Percentiles rank a stretch among this genome's conserved stretches.
Evolutionary conservation across 495 filamentous ascomycete genomes (phyloP).

Genomic region (Podospora conica): DNA sequence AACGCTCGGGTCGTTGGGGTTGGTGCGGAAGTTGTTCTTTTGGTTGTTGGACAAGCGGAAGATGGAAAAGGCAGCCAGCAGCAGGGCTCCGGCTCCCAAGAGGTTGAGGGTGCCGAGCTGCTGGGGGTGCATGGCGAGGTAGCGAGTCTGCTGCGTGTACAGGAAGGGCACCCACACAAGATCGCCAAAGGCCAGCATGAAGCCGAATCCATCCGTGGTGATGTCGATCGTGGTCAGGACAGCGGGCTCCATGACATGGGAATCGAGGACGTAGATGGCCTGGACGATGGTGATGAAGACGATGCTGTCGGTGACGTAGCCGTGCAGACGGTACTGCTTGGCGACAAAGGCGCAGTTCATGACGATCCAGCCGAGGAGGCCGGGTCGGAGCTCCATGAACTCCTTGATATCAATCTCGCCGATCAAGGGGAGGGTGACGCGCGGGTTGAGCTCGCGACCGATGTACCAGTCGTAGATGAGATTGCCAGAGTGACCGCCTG

Average conservation of each 20-base stretch:
- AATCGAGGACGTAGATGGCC: conserved; percentile 77
- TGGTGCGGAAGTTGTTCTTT: conserved; percentile 88
- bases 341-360: conserved; percentile 80
- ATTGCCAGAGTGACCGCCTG: conserved; percentile 78
- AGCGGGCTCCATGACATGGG: conserved; percentile 82
- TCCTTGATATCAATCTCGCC: conserved; percentile 86
- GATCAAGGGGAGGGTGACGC: conserved; percentile 68
- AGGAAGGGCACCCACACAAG: conserved; percentile 90
- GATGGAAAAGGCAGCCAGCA: conserved; percentile 70
- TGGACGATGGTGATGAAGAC: conserved; percentile 75
- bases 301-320: conserved; percentile 82
- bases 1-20: conserved; percentile 77
- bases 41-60: conserved; percentile 89
- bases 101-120: conserved; percentile 62
- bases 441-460: conserved; percentile 92
- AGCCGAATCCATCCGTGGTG: conserved; percentile 89
- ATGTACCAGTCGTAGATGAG: conserved; percentile 95
- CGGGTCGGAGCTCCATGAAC: conserved; percentile 85
- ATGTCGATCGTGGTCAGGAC: conserved; percentile 96
- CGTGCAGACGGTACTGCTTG: conserved; percentile 78
- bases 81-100: conserved; percentile 55
- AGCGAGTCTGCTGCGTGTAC: conserved; percentile 82
- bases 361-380: conserved; percentile 84
- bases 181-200: conserved; percentile 95
- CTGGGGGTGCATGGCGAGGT: conserved; percentile 76